phyloP scores from a whole-genome alignment of 2,329 filamentous ascomycete species.

The Exophiala alcalophila region DNA sequence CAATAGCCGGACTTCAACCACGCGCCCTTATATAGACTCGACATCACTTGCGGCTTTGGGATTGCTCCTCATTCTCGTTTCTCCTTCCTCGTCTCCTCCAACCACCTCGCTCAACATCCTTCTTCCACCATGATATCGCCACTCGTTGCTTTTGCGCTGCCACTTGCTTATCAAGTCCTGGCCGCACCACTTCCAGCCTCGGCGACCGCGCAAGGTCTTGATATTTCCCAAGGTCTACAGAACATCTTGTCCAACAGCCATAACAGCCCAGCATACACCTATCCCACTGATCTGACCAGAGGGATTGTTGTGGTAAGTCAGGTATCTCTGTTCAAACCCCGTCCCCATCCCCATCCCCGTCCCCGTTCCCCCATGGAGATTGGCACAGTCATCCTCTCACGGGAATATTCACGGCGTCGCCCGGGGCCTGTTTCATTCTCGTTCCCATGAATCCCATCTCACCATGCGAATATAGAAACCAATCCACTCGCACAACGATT shows the following conservation, averaged over 20 bases:
- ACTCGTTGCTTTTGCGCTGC: constrained; percentile 12
- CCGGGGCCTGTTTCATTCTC: background rate
- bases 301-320: constrained; percentile 38
- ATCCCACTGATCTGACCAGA: constrained; percentile 39
- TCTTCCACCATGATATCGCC: constrained; percentile 17
- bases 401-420: background rate
- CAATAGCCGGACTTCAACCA: no score
- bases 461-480: constrained; percentile 23
- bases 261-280: constrained; percentile 29
- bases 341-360: background rate
- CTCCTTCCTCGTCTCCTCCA: background rate
- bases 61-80: background rate
- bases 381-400: background rate
- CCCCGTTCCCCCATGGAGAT: background rate
- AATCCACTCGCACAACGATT: constrained; percentile 46
- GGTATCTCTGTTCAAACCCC: constrained; percentile 8
- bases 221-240: constrained; percentile 22
- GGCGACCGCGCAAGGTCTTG: constrained; percentile 19
- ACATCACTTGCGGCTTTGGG: background rate
- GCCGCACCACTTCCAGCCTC: constrained; percentile 18
- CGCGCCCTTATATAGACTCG: no score
- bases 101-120: no score
- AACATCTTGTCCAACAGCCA: constrained; percentile 31
- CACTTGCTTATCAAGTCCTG: constrained; percentile 10
- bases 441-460: background rate